phyloP scores from a whole-genome alignment of 345 rosid species.

The Leavenworthia alabamica region DNA sequence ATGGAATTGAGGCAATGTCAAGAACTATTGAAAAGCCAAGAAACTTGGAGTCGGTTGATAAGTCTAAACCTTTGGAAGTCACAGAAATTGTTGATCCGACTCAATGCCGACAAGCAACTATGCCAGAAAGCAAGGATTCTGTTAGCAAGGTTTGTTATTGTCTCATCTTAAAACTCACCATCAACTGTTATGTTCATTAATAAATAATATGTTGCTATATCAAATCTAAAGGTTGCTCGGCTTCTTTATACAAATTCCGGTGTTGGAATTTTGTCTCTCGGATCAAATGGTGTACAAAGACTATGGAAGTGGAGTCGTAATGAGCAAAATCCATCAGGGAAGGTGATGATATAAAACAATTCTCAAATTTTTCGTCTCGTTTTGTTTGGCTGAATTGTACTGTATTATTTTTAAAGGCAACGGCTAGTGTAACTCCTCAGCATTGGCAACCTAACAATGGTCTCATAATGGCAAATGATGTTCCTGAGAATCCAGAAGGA shows the following conservation, averaged over 20 bases:
- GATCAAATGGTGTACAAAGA: constrained; percentile 47
- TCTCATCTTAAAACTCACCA: neutral
- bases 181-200: neutral
- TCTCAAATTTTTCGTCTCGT: neutral
- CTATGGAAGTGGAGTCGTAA: constrained; percentile 53
- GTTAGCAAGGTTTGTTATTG: constrained; percentile 65
- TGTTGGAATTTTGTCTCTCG: constrained; percentile 42
- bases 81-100: constrained; percentile 61
- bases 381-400: neutral
- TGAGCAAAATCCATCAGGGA: constrained; percentile 49
- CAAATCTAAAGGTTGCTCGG: constrained; percentile 40
- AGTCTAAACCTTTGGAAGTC: constrained; percentile 71
- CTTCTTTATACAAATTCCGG: constrained; percentile 53
- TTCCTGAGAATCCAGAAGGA: constrained; percentile 46
- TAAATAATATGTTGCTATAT: neutral
- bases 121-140: constrained; percentile 67
- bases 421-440: constrained; percentile 51
- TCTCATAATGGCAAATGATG: constrained; percentile 66
- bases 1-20: constrained; percentile 74
- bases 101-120: constrained; percentile 61
- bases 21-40: constrained; percentile 81
- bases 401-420: constrained; percentile 46
- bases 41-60: constrained; percentile 50
- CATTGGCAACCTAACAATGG: constrained; percentile 83
- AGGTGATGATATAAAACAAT: constrained; percentile 26